Evolutionary conservation across 768 basidiomycete species (phyloP), one percentile per base, ranked within the genome.

Genomic region (Lyophyllum decastes): DNA sequence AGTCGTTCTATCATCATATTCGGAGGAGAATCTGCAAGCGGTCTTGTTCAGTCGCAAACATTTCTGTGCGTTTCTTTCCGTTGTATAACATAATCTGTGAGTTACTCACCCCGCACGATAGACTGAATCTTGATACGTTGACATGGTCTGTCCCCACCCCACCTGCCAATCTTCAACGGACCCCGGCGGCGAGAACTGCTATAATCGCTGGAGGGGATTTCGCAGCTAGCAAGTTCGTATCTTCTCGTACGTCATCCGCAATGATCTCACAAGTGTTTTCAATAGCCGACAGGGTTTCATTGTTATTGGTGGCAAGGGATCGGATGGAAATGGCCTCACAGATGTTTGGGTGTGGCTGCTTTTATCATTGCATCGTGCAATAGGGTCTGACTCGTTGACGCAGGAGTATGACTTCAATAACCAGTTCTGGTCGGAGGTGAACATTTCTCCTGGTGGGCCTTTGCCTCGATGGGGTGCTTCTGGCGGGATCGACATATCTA

Each of bases 181-280:
- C 70, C 7, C 91, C 91, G 8, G 76, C 88, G 14, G 78, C 88
- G 26, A 79, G 89, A 67, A 87, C 83, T 70, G 81, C 82, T 40
- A 84, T 87, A 26, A 65, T 91, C 40, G 74, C 81, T 43, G 92
- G 89, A 5, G 73, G 76, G 21, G 92, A 93, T 74, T 82, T 82
- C 61, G 91, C 90, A 45, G 89, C 90, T 11, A 93, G 87, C 88
- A 89, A 92, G 90, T 90, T 56, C 63, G 89, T 81, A 40, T 27
- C 60, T 48, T 47, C 33, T 33, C 25, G 12, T 40, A 25, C 26
- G 63, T 44, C 52, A 33, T 25, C 27, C 26, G 30, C 47, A 46
- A 22, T 59, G 5, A 34, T 57, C 62, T 56, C 49, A 66, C 51
- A 59, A 58, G 52, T 54, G 10, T n/a, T 53, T 58, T 60, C 35